These are phyloP conservation scores for Apiospora hydei DNA, from an alignment of 2,329 filamentous ascomycete genomes.

Conservation along the genomic window DNA sequence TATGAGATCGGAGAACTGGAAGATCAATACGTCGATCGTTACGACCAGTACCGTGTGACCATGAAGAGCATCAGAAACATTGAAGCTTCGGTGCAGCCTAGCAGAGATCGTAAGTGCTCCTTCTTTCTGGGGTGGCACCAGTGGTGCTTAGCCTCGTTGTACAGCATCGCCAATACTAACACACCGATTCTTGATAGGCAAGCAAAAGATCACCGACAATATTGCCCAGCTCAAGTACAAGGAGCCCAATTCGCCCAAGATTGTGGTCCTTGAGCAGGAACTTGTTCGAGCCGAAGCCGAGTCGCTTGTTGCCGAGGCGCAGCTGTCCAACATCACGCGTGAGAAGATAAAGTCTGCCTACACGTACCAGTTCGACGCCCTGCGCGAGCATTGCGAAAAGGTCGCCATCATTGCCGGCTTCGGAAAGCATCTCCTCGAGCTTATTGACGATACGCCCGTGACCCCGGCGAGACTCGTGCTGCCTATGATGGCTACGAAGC, in stretches of 20 bases:
- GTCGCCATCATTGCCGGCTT: constrained; percentile 97
- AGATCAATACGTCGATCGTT: constrained; percentile 97
- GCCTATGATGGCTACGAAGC: constrained; percentile 98
- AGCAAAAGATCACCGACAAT: constrained; percentile 99
- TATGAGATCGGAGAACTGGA: constrained; percentile 99
- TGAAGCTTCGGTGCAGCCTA: constrained; percentile 96
- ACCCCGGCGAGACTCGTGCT: constrained; percentile 93
- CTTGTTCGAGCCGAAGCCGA: constrained; percentile 98
- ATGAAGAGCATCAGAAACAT: constrained; percentile 99
- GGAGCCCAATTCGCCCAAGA: constrained; percentile 96
- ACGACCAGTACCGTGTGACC: constrained; percentile 98
- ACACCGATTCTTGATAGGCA: constrained; percentile 62
- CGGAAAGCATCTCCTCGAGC: constrained; percentile 96
- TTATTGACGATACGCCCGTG: constrained; percentile 95
- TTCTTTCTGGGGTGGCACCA: not conserved
- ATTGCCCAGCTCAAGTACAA: constrained; percentile 99
- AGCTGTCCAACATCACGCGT: constrained; percentile 98
- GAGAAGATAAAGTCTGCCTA: constrained; percentile 99
- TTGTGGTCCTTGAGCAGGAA: constrained; percentile 97
- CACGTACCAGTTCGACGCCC: constrained; percentile 96
- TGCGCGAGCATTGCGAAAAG: constrained; percentile 98
- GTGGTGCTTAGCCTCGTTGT: not conserved
- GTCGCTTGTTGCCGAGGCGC: constrained; percentile 97
- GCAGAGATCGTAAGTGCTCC: constrained; percentile 81
- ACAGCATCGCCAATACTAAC: constrained; percentile 30